Evolutionary conservation across 164 flowering plant species (phyloP).

Genomic region (Umbilicus rupestris): DNA sequence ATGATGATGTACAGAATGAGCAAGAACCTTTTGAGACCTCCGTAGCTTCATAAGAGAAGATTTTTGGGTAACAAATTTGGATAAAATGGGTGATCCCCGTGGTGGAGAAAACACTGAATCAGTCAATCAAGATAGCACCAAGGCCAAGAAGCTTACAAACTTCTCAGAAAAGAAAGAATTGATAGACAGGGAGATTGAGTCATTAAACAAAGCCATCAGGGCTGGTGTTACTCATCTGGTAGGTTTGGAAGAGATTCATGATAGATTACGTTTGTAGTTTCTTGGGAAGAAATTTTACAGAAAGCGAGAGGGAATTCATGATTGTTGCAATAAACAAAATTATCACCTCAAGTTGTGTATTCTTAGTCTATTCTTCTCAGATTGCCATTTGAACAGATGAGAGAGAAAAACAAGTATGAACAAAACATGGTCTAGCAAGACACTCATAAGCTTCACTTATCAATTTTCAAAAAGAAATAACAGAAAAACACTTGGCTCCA

Average conservation of each 20-base stretch:
- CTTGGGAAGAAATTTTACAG: constrained; percentile 52
- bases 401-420: no score
- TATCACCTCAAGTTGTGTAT: neutral
- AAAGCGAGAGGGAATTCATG: constrained; percentile 32
- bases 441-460: no score
- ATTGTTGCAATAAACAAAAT: neutral
- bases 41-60: constrained; percentile 45
- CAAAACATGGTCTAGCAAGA: no score
- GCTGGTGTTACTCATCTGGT: constrained; percentile 52
- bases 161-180: constrained; percentile 7
- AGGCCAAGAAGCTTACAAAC: neutral
- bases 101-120: neutral
- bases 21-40: constrained; percentile 49
- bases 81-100: neutral
- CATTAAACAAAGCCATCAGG: constrained; percentile 28
- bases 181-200: constrained; percentile 25
- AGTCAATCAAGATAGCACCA: constrained; percentile 4
- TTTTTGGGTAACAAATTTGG: neutral
- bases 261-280: constrained; percentile 50
- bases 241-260: constrained; percentile 45
- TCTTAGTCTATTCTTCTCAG: no score
- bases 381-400: no score
- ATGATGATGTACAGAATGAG: constrained; percentile 44
- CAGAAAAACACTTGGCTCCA: no score
- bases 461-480: no score